phyloP scores from a whole-genome alignment of 2,329 filamentous ascomycete species.

The Trichophyton benhamiae region DNA sequence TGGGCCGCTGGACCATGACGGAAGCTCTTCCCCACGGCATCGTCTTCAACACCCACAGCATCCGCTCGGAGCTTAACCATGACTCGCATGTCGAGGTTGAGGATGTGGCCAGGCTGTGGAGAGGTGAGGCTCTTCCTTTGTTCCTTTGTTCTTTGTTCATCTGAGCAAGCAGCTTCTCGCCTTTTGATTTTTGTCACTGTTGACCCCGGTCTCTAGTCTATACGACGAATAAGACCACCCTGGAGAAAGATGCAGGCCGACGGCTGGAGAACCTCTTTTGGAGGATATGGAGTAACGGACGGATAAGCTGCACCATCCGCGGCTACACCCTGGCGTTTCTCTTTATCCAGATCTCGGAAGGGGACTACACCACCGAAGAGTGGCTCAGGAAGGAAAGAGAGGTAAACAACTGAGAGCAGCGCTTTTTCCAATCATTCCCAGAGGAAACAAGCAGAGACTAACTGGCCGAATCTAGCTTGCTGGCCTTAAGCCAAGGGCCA shows the following conservation, averaged over 20 bases:
- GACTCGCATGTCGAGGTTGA: constrained; percentile 28
- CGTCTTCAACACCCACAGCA: constrained; percentile 25
- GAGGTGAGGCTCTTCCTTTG: constrained; percentile 27
- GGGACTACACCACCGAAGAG: constrained; percentile 14
- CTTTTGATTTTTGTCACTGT: constrained; percentile 4
- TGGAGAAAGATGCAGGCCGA: constrained; percentile 29
- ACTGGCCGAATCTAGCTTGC: not conserved
- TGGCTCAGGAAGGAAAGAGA: constrained; percentile 9
- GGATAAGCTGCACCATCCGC: constrained; percentile 26
- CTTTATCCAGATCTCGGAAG: constrained; percentile 34
- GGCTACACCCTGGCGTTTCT: constrained; percentile 31
- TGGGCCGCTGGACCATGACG: constrained; percentile 22
- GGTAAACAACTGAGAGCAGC: constrained; percentile 3
- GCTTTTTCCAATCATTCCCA: too few species aligned
- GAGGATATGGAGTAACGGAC: constrained; percentile 38
- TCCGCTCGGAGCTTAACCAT: constrained; percentile 27
- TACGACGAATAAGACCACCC: constrained; percentile 32
- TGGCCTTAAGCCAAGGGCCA: not conserved
- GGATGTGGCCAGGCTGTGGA: constrained; percentile 37
- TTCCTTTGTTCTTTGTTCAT: not conserved
- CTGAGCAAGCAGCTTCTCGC: not conserved
- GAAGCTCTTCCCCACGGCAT: constrained; percentile 31
- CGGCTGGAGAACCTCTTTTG: constrained; percentile 43
- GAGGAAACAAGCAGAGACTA: not conserved
- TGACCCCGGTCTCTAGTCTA: constrained; percentile 29